phyloP scores from a whole-genome alignment of 1,284 basidiomycete genomes.

The Rhodotorula sp. region DNA sequence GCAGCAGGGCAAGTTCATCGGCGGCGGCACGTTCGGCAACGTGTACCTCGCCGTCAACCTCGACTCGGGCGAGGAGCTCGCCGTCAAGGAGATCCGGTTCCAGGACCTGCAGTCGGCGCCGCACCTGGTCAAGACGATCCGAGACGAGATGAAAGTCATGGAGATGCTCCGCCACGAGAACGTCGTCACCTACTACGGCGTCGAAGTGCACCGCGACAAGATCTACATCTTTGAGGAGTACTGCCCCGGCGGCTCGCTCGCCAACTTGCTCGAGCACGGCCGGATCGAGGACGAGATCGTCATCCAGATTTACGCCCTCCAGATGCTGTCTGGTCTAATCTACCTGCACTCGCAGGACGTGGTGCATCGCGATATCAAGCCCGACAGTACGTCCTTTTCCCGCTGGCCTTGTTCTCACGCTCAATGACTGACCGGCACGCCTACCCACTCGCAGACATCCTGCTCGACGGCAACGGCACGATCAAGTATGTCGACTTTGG shows the following conservation, averaged over 20 bases:
- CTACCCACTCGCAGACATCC: slow-evolving; percentile 65
- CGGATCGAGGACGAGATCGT: slow-evolving; percentile 96
- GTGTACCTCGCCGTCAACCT: slow-evolving; percentile 99
- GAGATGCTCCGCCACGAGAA: slow-evolving; percentile 98
- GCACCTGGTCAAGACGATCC: slow-evolving; percentile 75
- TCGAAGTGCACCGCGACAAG: slow-evolving; percentile 98
- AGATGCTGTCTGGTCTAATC: slow-evolving; percentile 90
- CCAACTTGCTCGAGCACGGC: slow-evolving; percentile 85
- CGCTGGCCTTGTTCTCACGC: background rate
- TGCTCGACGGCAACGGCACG: slow-evolving; percentile 84
- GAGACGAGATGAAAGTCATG: slow-evolving; percentile 97
- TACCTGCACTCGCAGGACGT: slow-evolving; percentile 93
- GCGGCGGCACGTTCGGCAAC: slow-evolving; percentile 92
- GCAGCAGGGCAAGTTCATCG: slow-evolving; percentile 98
- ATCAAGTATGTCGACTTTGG: slow-evolving; percentile 99
- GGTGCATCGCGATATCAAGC: slow-evolving; percentile 97
- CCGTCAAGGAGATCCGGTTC: slow-evolving; percentile 98
- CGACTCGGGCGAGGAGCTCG: slow-evolving; percentile 95
- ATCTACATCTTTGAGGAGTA: slow-evolving; percentile 99
- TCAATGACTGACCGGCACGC: background rate
- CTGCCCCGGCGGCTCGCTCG: slow-evolving; percentile 93
- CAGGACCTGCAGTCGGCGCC: slow-evolving; percentile 76
- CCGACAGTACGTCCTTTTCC: slow-evolving; percentile 73
- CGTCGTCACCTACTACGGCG: slow-evolving; percentile 98
- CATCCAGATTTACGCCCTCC: slow-evolving; percentile 92